A percentile compares a stretch with the other conserved stretches of the same genome.
These are phyloP conservation scores for Kappamyces sp. DNA, from an alignment of 192 early-diverging fungal genomes.

Conservation along the genomic window DNA sequence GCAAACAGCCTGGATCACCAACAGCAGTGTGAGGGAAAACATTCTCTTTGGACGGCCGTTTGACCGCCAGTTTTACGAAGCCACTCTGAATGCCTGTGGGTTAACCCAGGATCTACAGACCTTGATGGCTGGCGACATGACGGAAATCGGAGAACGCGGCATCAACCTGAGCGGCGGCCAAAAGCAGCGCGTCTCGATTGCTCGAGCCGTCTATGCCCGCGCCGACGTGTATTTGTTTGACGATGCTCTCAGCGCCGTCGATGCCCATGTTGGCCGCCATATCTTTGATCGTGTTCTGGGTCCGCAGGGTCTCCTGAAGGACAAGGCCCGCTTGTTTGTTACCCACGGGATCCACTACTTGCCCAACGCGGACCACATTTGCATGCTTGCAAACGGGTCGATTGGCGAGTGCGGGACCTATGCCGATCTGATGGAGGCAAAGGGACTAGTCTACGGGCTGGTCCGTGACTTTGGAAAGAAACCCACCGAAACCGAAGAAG, in stretches of 20 bases:
- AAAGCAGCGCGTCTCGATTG: slow-evolving; percentile 47
- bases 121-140: slow-evolving; percentile 78
- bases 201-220: slow-evolving; percentile 80
- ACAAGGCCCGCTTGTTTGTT: slow-evolving; percentile 71
- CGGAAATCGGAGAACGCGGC: slow-evolving; percentile 69
- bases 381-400: slow-evolving; percentile 68
- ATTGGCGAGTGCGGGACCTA: slow-evolving; percentile 65
- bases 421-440: slow-evolving; percentile 55
- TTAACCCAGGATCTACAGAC: slow-evolving; percentile 82
- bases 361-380: slow-evolving; percentile 53
- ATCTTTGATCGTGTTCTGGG: slow-evolving; percentile 89
- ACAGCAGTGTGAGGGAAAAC: slow-evolving; percentile 88
- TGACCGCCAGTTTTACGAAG: slow-evolving; percentile 71
- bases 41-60: slow-evolving; percentile 80
- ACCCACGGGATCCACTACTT: slow-evolving; percentile 66
- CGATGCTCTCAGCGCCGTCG: slow-evolving; percentile 51
- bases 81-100: slow-evolving; percentile 75
- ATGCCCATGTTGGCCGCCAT: slow-evolving; percentile 68
- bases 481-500: slow-evolving; percentile 28
- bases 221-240: slow-evolving; percentile 82
- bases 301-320: slow-evolving; percentile 71
- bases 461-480: slow-evolving; percentile 68
- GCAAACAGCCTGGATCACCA: slow-evolving; percentile 92
- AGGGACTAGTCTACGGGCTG: slow-evolving; percentile 57
- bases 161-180: slow-evolving; percentile 50